Evolutionary conservation across 2,329 filamentous ascomycete genomes (phyloP).

Genomic region (Whalleya microplaca): DNA sequence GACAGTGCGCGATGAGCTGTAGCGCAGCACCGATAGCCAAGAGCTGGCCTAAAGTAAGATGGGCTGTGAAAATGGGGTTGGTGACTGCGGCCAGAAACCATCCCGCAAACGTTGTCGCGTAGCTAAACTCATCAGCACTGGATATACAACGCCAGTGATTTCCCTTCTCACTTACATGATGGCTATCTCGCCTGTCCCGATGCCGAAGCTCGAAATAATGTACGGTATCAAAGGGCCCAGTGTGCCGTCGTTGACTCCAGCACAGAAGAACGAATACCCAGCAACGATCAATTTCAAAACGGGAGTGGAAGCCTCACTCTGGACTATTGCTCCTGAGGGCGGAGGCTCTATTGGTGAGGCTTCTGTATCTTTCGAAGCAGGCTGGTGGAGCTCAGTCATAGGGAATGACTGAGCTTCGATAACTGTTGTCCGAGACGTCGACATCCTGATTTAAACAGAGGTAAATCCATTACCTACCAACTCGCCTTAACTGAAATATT

Average conservation of each 20-base stretch:
- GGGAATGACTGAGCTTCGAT: constrained; percentile 24
- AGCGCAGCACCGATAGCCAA: constrained; percentile 58
- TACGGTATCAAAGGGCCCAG: constrained; percentile 67
- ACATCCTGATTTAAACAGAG: constrained; percentile 8
- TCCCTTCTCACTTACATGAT: constrained; percentile 29
- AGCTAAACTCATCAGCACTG: constrained; percentile 39
- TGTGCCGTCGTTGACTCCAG: constrained; percentile 67
- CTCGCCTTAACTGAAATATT: background rate
- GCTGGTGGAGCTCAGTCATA: constrained; percentile 27
- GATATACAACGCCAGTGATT: background rate
- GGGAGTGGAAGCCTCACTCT: constrained; percentile 29
- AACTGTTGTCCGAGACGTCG: constrained; percentile 24
- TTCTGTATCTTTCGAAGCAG: constrained; percentile 22
- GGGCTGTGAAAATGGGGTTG: constrained; percentile 56
- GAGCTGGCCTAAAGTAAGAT: constrained; percentile 59
- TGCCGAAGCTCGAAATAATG: constrained; percentile 58
- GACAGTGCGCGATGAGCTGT: constrained; percentile 56
- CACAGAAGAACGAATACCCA: constrained; percentile 67
- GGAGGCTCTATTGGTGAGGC: constrained; percentile 15
- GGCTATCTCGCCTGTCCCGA: constrained; percentile 36
- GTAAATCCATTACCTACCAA: background rate
- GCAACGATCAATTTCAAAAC: constrained; percentile 56
- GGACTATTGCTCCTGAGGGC: constrained; percentile 15
- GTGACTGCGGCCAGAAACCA: constrained; percentile 63
- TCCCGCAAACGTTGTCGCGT: constrained; percentile 60